These are phyloP conservation scores for Alternaria sp. DNA, from an alignment of 2,329 filamentous ascomycete genomes.

Conservation along the genomic window DNA sequence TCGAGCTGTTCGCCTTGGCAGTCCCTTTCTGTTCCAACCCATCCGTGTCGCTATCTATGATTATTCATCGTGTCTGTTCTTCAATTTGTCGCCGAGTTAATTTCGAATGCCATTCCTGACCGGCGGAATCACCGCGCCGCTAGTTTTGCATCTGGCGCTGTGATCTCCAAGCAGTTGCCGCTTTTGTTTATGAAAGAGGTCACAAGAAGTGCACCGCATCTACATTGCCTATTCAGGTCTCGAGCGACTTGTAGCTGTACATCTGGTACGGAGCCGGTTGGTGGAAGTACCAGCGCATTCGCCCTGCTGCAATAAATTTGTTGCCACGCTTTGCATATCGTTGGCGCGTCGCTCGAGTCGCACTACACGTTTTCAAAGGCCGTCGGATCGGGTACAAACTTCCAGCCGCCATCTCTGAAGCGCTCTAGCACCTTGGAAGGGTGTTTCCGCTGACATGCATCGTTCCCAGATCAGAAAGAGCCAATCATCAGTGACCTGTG, in stretches of 20 bases:
- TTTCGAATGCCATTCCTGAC: background rate
- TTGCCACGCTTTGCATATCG: background rate
- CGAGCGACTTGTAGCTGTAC: background rate
- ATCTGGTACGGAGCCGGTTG: background rate
- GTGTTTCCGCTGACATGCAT: background rate
- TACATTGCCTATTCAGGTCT: background rate
- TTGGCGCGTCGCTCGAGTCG: background rate
- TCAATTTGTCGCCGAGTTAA: background rate
- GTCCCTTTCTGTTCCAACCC: background rate
- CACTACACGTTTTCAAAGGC: background rate
- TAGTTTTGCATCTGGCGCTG: background rate
- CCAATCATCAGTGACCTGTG: background rate
- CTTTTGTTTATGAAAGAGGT: background rate
- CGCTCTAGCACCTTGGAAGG: background rate
- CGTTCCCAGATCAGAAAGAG: background rate
- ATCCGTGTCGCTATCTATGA: background rate
- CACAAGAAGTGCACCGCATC: background rate
- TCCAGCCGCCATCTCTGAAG: background rate
- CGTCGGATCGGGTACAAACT: background rate
- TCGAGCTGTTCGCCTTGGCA: background rate
- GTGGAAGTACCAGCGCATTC: background rate
- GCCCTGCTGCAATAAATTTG: background rate
- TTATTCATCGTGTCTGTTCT: background rate
- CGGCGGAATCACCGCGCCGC: background rate
- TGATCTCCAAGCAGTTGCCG: background rate